Conservation (phyloP, 2,329 filamentous ascomycete species). For the Alternaria ethzedia region DNA sequence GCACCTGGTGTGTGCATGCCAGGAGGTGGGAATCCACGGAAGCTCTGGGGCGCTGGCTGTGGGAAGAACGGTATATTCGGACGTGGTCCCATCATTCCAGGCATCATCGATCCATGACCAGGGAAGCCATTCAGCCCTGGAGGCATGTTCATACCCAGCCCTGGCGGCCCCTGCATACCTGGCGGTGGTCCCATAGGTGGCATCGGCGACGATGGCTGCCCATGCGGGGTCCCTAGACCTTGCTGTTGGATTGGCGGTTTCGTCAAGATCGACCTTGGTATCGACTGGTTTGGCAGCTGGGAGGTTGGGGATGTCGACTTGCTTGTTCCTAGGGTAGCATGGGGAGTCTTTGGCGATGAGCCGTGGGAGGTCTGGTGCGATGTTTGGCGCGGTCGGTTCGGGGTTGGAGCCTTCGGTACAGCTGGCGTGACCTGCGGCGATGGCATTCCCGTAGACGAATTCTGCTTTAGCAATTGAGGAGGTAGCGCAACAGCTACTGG, state of each 20-base stretch:
- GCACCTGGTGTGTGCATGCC: conserved; percentile 62
- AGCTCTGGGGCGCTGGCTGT: conserved; percentile 59
- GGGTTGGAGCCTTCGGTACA: conserved; percentile 81
- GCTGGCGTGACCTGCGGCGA: conserved; percentile 87
- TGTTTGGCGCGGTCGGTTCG: conserved; percentile 74
- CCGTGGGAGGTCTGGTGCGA: conserved; percentile 79
- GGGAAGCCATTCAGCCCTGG: conserved; percentile 58
- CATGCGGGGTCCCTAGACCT: conserved; percentile 56
- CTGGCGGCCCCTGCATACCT: conserved; percentile 64
- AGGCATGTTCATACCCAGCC: conserved; percentile 55
- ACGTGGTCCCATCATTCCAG: conserved; percentile 61
- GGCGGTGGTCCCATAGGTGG: conserved; percentile 67
- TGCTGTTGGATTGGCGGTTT: conserved; percentile 63
- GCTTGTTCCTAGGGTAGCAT: conserved; percentile 55
- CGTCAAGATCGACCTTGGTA: conserved; percentile 66
- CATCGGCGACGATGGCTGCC: conserved; percentile 66
- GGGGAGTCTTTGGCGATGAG: conserved; percentile 72
- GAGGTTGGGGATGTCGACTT: conserved; percentile 67
- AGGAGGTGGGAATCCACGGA: conserved; percentile 63
- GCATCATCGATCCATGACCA: conserved; percentile 61
- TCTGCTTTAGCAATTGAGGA: conserved; percentile 61
- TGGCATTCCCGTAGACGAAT: conserved; percentile 60
- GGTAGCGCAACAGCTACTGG: conserved; percentile 58
- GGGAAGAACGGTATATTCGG: conserved; percentile 63
- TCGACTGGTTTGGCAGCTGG: conserved; percentile 69